Base-by-base conservation (phyloP, 495 filamentous ascomycete genomes). In the Penicillium atrosanguineum region DNA sequence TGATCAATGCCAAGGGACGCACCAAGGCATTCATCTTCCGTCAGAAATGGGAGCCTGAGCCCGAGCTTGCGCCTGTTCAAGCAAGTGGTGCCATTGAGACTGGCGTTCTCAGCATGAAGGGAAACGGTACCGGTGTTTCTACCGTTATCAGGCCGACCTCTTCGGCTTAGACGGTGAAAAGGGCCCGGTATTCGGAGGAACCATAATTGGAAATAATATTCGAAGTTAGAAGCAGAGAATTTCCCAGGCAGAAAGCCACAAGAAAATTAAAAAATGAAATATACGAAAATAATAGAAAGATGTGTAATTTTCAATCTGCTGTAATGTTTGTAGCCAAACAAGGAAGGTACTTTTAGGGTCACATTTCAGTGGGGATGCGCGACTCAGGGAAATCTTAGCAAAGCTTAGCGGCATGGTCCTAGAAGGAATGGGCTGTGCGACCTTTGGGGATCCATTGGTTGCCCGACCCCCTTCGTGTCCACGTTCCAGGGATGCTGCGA, bases 21-120 rank as follows among this genome's bases (percentile, higher is more conserved):
- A 12, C 50, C 14, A 65, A 46, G 43, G 65, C 62, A 4, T 61
- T 65, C 37, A 41, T 68, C 25, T 55, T 65, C 6, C 56, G 65
- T 19, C 52, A 45, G 8, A 38, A 57, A 1, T 28, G 31, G 18
- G 55, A 57, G 31, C 31, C 31, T 47, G 51, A 57, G 36, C 42
- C 49, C 15, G 19, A 19, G 14, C 12, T 43, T 41, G 52, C 19
- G 7, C 25, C 47, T 20, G 25, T 31, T 8, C 44, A 51, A 7
- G 46, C 48, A 9, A 57, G 56, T 11, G 57, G 57, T n/a, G 57
- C 44, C 16, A 14, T 53, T 18, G 48, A 52, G 16, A 25, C 39
- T 2, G 29, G 34, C 48, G 23, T 49, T 0, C 23, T 55, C 14
- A 29, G 20, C 16, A 47, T 31, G 12, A 52, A 54, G 18, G 29